phyloP scores from a whole-genome alignment of 257 asterid genomes.

The Mentha longifolia region DNA sequence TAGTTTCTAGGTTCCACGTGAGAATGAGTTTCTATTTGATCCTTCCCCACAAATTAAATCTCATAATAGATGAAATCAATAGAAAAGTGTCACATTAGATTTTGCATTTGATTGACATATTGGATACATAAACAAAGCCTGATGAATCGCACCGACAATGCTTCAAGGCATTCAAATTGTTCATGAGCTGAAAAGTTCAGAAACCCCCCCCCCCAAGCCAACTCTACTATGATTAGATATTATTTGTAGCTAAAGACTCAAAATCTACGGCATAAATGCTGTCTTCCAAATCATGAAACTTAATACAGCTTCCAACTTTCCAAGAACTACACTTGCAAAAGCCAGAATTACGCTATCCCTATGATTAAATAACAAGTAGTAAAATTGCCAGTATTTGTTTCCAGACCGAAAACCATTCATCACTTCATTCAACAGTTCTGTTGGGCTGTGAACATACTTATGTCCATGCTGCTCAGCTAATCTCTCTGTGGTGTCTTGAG shows the following conservation, averaged over 20 bases:
- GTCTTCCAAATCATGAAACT: conserved; percentile 7
- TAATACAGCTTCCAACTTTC: conserved; percentile 3
- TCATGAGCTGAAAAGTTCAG: neutral
- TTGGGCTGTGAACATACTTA: conserved; percentile 37
- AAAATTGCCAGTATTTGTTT: neutral
- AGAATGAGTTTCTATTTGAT: no score
- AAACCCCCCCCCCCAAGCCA: conserved; percentile 10
- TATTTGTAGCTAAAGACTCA: neutral
- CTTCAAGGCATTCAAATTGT: conserved; percentile 6
- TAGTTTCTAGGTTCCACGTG: no score
- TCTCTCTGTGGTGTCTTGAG: conserved; percentile 15
- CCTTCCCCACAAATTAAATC: no score
- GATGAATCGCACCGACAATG: conserved; percentile 12
- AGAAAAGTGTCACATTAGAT: conserved; percentile 1
- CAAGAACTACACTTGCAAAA: conserved; percentile 14
- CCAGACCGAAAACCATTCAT: conserved; percentile 42
- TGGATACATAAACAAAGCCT: conserved; percentile 5
- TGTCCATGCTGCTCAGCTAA: conserved; percentile 39
- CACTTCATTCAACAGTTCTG: conserved; percentile 45
- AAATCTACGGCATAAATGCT: neutral
- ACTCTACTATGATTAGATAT: neutral
- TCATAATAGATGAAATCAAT: neutral
- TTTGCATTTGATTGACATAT: conserved; percentile 21
- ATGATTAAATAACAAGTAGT: neutral
- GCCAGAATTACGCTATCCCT: conserved; percentile 5